Conservation (phyloP, 2,329 filamentous ascomycete genomes). For the Aspergillus sp. region DNA sequence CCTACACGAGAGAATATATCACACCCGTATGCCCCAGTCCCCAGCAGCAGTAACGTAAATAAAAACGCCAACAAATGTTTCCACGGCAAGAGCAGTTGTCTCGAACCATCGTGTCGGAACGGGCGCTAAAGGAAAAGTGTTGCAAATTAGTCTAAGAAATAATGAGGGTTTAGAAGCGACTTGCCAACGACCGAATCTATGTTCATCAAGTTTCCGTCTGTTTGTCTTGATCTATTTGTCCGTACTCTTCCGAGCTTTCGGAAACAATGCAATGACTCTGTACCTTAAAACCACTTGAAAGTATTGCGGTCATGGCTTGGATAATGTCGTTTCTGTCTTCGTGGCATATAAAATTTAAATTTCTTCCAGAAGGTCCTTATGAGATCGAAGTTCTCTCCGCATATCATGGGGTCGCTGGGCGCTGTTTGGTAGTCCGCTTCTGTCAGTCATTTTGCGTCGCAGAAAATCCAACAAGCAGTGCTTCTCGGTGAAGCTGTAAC, state of each 20-base stretch:
- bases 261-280: background rate
- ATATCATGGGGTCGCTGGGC: background rate
- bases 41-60: slow-evolving; percentile 20
- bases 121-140: background rate
- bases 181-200: background rate
- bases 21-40: slow-evolving; percentile 24
- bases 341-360: background rate
- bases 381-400: background rate
- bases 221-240: background rate
- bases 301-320: background rate
- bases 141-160: background rate
- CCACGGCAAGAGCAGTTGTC: background rate
- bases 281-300: background rate
- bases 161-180: background rate
- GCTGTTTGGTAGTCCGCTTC: background rate
- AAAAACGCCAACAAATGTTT: slow-evolving; percentile 18
- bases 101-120: background rate
- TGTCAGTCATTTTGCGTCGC: background rate
- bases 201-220: background rate
- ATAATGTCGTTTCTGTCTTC: background rate
- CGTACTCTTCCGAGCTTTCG: background rate
- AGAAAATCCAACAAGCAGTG: background rate
- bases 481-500: background rate
- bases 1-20: slow-evolving; percentile 26
- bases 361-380: background rate